Percentiles rank a stretch among this genome's conserved stretches.
These are phyloP conservation scores for Letharia columbiana DNA, from an alignment of 495 filamentous ascomycete species.

Conservation along the genomic window DNA sequence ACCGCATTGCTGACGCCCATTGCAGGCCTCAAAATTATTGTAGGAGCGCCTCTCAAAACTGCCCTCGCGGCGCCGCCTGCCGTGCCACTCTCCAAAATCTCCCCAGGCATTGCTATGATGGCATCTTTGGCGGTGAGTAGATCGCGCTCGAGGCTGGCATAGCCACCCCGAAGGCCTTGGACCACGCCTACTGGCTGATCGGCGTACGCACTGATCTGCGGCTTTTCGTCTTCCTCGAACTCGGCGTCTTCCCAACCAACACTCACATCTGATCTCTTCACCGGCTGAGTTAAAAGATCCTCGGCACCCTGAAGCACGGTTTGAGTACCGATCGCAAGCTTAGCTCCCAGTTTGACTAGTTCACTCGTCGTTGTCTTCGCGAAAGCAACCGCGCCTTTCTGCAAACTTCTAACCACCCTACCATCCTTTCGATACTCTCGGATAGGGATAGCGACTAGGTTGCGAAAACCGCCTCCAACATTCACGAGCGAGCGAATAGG, in stretches of 20 bases:
- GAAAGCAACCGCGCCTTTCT: constrained; percentile 81
- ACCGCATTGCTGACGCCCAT: constrained; percentile 88
- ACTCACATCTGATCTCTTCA: constrained; percentile 24
- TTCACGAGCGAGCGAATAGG: constrained; percentile 84
- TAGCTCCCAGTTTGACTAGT: constrained; percentile 84
- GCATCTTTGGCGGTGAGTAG: constrained; percentile 76
- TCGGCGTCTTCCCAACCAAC: constrained; percentile 57
- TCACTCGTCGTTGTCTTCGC: constrained; percentile 88
- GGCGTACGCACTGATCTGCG: constrained; percentile 80
- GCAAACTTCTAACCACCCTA: constrained; percentile 79
- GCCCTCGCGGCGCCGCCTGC: constrained; percentile 75
- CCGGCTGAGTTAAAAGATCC: constrained; percentile 53
- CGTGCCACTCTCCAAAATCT: constrained; percentile 77
- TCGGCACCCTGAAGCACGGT: constrained; percentile 83
- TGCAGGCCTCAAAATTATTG: constrained; percentile 79
- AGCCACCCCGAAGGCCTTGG: constrained; percentile 76
- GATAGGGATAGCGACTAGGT: constrained; percentile 83
- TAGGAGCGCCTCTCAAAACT: constrained; percentile 74
- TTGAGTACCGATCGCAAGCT: constrained; percentile 90
- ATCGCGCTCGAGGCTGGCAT: constrained; percentile 74
- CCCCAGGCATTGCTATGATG: constrained; percentile 87
- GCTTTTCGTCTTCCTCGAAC: constrained; percentile 53
- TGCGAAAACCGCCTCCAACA: constrained; percentile 73
- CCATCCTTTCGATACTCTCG: constrained; percentile 91
- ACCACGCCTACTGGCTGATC: constrained; percentile 83